phyloP scores from a whole-genome alignment of 2,329 filamentous ascomycete species.

The Plectosphaerella cucumerina region DNA sequence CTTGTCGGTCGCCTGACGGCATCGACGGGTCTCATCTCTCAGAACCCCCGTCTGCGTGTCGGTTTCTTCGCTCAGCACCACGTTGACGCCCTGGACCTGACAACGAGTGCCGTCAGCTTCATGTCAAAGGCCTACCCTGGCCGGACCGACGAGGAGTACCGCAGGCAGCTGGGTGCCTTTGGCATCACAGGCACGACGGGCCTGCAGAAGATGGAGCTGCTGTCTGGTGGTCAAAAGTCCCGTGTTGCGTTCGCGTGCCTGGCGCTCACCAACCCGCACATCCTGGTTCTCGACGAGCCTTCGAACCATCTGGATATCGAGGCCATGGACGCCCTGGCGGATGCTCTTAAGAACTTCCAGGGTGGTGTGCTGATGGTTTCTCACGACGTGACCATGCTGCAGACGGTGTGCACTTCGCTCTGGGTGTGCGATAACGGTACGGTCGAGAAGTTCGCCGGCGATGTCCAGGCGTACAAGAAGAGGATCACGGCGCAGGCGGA shows the following conservation, averaged over 20 bases:
- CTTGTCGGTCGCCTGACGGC: slow-evolving; percentile 82
- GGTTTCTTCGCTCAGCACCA: slow-evolving; percentile 99
- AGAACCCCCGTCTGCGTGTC: slow-evolving; percentile 81
- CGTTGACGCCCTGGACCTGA: slow-evolving; percentile 91
- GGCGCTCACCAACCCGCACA: slow-evolving; percentile 89
- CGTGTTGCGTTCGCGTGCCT: slow-evolving; percentile 98
- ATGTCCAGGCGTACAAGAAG: slow-evolving; percentile 97
- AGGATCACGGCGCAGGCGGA: slow-evolving; percentile 87
- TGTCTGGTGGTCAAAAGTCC: slow-evolving; percentile 97
- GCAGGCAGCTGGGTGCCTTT: slow-evolving; percentile 86
- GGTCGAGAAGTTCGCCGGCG: slow-evolving; percentile 93
- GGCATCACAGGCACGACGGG: slow-evolving; percentile 92
- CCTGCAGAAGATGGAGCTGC: slow-evolving; percentile 87
- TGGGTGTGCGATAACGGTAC: slow-evolving; percentile 96
- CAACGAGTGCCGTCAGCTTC: slow-evolving; percentile 84
- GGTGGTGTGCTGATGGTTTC: slow-evolving; percentile 97
- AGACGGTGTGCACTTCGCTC: slow-evolving; percentile 88
- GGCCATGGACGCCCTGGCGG: slow-evolving; percentile 92
- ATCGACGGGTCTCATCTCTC: slow-evolving; percentile 75
- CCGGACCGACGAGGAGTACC: slow-evolving; percentile 93
- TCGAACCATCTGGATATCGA: slow-evolving; percentile 99
- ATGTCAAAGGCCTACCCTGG: slow-evolving; percentile 93
- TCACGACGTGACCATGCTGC: slow-evolving; percentile 98
- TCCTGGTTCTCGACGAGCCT: slow-evolving; percentile 95
- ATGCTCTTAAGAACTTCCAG: slow-evolving; percentile 80